phyloP scores from a whole-genome alignment of 2,329 filamentous ascomycete species.

The Dothistroma pini region DNA sequence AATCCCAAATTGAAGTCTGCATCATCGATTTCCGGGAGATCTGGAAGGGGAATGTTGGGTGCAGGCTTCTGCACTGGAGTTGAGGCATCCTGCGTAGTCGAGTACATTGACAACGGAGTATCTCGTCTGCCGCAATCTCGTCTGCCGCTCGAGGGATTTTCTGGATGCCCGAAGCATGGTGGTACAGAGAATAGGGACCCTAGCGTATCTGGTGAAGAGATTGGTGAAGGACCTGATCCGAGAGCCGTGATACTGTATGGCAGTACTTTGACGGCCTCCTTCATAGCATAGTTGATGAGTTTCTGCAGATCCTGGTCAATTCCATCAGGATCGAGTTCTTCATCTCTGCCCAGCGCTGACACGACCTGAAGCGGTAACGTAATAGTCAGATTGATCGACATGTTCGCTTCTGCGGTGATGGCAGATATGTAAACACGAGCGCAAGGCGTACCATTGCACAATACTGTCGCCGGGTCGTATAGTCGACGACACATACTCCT shows the following conservation, averaged over 20 bases:
- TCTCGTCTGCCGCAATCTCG: not conserved
- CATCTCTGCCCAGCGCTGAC: not conserved
- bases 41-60: not conserved
- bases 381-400: constrained; percentile 10
- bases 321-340: not conserved
- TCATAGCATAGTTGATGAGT: constrained; percentile 13
- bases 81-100: not conserved
- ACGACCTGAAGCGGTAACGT: constrained; percentile 5
- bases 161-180: not conserved
- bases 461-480: not conserved
- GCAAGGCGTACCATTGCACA: not conserved
- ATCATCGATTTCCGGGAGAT: not conserved
- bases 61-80: not conserved
- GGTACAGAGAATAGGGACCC: not conserved
- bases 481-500: not conserved
- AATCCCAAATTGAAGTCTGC: not conserved
- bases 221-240: not conserved
- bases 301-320: constrained; percentile 2
- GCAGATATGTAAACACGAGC: not conserved
- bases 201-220: not conserved
- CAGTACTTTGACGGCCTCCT: constrained; percentile 13
- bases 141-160: not conserved
- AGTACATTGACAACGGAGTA: not conserved
- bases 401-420: not conserved
- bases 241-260: constrained; percentile 8